These are phyloP conservation scores for Rosa rugosa DNA, from an alignment of 306 rosid species.

Conservation along the genomic window DNA sequence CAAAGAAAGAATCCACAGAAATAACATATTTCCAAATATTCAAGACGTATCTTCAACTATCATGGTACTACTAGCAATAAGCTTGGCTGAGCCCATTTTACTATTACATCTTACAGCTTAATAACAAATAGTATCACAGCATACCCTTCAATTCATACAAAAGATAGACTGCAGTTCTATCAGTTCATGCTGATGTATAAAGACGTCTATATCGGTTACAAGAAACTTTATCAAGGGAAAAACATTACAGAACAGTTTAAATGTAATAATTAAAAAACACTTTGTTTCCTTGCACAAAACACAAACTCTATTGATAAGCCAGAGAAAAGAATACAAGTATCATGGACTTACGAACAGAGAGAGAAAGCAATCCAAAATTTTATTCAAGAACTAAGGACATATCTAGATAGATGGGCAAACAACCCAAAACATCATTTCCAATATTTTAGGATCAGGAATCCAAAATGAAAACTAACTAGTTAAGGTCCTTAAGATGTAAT, in stretches of 20 bases:
- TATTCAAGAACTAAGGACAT: background rate
- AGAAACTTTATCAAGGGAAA: background rate
- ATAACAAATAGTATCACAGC: background rate
- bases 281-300: background rate
- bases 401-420: background rate
- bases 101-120: background rate
- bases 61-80: slow-evolving; percentile 9
- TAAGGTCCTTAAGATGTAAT: background rate
- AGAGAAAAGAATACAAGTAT: background rate
- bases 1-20: background rate
- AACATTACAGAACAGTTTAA: background rate
- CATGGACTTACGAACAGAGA: background rate
- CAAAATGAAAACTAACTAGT: background rate
- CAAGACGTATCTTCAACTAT: background rate
- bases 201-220: background rate
- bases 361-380: background rate
- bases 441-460: background rate
- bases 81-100: slow-evolving; percentile 1
- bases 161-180: background rate
- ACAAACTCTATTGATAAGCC: background rate
- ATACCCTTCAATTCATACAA: background rate
- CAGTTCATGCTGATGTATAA: background rate
- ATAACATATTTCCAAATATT: background rate
- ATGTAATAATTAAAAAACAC: background rate
- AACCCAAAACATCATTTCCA: background rate